Evolutionary conservation across 805 yeast species (phyloP), one percentile per base, ranked within the genome.

Genomic region (Saccharomycopsis babjevae): DNA sequence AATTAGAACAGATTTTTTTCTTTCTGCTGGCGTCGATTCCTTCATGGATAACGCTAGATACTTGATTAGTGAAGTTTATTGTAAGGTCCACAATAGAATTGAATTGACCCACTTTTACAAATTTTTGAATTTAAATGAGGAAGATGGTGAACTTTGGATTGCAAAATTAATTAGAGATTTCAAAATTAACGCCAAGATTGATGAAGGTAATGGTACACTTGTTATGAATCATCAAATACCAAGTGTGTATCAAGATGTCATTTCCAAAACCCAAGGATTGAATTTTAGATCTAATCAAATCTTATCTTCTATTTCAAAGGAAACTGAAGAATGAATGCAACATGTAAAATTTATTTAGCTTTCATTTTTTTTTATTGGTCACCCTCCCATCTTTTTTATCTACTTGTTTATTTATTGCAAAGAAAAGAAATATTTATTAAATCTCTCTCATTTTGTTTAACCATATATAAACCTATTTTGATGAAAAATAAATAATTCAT

Each of bases 181-280:
- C 30, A 77, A 77, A 64, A 75, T 79, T 71, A 82, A 80, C 67
- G 84, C 83, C 34, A 78, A 79, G 70, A 79, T 83, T 61, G 78
- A 81, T 63, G 80, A 79, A 65, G 72, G 76, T 55, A 80, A 78
- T 64, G 82, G 80, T 50, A 71, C 83, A 25, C 77, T 81, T 34
- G 74, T 84, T 62, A 79, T 79, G 71, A 79, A 79, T 69, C 83
- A 82, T 65, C 81, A 83, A 61, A 72, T 76, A 22, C 77, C 77
- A 57, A 76, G 83, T 67, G 82, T 83, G 50, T 79, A 86, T 73
- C 90, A 88, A 66, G 86, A 84, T 65, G 80, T 88, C 46, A 80
- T 81, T 64, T 88, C 84, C 67, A 82, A 80, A 71, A 83, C 88
- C n/a, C 84, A 84, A 76, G 83, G 83, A 4, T 73, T 84, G 67